Evolutionary conservation across 2,329 filamentous ascomycete genomes (phyloP), one percentile per base, ranked within the genome.

Genomic region (Ascochyta lentis): DNA sequence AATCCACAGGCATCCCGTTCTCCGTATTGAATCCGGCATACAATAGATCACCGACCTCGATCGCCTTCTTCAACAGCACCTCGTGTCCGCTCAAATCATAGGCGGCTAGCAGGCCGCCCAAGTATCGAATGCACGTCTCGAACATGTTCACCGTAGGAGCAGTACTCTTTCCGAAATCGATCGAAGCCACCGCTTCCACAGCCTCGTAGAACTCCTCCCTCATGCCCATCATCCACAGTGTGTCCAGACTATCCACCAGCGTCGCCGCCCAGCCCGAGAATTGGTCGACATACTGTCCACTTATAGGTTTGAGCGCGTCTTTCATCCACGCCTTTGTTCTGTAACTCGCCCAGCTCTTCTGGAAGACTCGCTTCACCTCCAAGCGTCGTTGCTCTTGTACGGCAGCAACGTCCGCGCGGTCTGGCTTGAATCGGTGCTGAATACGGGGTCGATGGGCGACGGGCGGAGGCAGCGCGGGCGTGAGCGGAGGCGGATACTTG

Each of bases 81-180:
- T 81, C 77, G 69, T 96, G 89, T 58, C 85, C 89, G 49, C 89
- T 92, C 51, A 97, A 81, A 77, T 97, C 93, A 72, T 95, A 96
- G 10, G 93, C 93, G 34, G 87, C 88, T 39, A 97, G 70, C 43
- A 97, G 79, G 1, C 93, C 93, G 29, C 93, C 93, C 1, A 97
- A 81, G 65, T 97, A 96, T 45, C 93, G 86, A 69, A 97, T 97
- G 10, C 88, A 91, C 0, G 92, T 96, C 76, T 97, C 93, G 66
- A 97, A 97, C 7, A 96, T 83, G n/a, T 92, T 92, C 41, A 97
- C 95, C 43, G 90, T 85, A 34, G 77, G 72, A 44, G 87, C 81
- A 13, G 80, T 75, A 26, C 86, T 88, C 10, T 84, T 89, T 3
- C 90, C 95, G 66, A 97, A 97, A 75, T 97, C 92, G 54, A 97